A percentile compares a stretch with the other conserved stretches of the same genome.
Conservation (phyloP, 108 stramenopile species). For the Cyclotella cryptica region DNA sequence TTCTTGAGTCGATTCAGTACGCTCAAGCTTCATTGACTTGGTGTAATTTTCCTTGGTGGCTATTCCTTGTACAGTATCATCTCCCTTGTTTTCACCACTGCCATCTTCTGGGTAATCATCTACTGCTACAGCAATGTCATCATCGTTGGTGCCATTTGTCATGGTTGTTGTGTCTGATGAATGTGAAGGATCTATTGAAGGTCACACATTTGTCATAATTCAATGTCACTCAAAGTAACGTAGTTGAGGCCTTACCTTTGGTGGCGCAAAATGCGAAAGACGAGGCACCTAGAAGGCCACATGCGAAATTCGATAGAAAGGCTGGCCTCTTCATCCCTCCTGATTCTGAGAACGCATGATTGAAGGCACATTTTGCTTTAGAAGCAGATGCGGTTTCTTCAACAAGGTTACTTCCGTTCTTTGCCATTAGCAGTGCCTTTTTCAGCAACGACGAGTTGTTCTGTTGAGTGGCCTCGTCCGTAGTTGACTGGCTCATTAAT, state of each 20-base stretch:
- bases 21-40: neutral
- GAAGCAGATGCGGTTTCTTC: constrained; percentile 3
- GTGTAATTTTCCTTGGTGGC: neutral
- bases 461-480: constrained; percentile 17
- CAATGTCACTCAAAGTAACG: neutral
- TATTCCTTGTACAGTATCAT: neutral
- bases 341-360: constrained; percentile 5
- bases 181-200: neutral
- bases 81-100: neutral
- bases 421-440: constrained; percentile 17
- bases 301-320: constrained; percentile 36
- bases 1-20: neutral
- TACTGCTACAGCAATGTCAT: neutral
- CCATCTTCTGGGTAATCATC: neutral
- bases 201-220: neutral
- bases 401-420: neutral
- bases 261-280: constrained; percentile 47
- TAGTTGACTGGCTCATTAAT: constrained; percentile 32
- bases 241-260: constrained; percentile 22
- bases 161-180: neutral
- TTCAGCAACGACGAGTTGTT: constrained; percentile 24
- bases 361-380: constrained; percentile 11
- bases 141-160: neutral
- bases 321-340: constrained; percentile 15
- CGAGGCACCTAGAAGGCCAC: constrained; percentile 40